Conservation (phyloP, 805 yeast species). For the Blastobotrys robertii region DNA sequence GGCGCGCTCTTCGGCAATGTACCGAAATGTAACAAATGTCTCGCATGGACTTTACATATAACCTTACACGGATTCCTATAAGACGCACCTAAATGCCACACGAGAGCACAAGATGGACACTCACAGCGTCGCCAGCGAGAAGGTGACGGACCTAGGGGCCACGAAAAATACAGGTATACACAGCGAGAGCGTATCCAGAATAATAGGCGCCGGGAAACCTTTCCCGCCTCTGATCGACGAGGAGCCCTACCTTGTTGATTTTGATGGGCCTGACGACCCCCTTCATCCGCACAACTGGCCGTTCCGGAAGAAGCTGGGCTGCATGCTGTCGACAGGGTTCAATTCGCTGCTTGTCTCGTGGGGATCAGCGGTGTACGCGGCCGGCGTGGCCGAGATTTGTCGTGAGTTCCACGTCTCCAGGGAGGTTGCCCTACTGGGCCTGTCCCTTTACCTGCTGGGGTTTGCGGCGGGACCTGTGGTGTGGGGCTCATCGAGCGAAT, state of each 20-base stretch:
- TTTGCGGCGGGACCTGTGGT: conserved; percentile 77
- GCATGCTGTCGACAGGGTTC: conserved; percentile 22
- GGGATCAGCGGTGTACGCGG: conserved; percentile 65
- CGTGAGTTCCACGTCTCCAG: conserved; percentile 43
- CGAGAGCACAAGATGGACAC: too few species aligned
- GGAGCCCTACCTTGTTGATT: conserved; percentile 47
- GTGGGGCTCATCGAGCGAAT: conserved; percentile 73
- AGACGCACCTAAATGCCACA: too few species aligned
- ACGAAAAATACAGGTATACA: too few species aligned
- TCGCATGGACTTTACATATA: too few species aligned
- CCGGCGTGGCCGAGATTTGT: conserved; percentile 40
- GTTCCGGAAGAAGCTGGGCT: neutral
- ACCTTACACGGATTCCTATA: too few species aligned
- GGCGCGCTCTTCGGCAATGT: too few species aligned
- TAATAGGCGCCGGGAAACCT: conserved; percentile 8
- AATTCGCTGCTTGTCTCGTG: conserved; percentile 59
- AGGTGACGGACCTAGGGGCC: too few species aligned
- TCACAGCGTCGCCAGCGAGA: too few species aligned
- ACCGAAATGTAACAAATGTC: too few species aligned
- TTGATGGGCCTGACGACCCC: conserved; percentile 63
- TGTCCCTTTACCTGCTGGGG: conserved; percentile 67
- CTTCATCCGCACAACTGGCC: neutral
- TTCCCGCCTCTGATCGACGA: conserved; percentile 7
- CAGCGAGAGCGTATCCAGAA: neutral
- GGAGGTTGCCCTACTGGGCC: conserved; percentile 51